Evolutionary conservation across 2,329 filamentous ascomycete species (phyloP).

Genomic region (Sclerotinia borealis): DNA sequence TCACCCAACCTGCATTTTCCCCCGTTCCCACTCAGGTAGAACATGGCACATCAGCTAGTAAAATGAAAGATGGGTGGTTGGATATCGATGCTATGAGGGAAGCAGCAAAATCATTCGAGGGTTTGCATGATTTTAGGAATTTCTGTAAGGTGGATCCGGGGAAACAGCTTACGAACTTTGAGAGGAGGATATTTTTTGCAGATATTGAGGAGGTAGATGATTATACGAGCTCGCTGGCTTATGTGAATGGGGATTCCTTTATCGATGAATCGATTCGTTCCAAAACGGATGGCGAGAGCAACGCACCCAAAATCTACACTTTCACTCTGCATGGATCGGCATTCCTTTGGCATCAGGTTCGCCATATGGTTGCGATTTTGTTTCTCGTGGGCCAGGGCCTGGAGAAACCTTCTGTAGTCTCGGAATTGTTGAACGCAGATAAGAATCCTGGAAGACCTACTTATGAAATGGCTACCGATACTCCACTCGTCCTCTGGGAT

Average conservation of each 20-base stretch:
- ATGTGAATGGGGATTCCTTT: conserved; percentile 35
- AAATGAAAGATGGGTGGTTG: conserved; percentile 64
- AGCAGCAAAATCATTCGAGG: conserved; percentile 74
- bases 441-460: conserved; percentile 70
- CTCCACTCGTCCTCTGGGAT: conserved; percentile 91
- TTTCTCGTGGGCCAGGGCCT: conserved; percentile 88
- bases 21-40: conserved; percentile 55
- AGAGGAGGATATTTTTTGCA: conserved; percentile 71
- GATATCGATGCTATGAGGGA: conserved; percentile 81
- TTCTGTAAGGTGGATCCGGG: conserved; percentile 89
- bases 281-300: not conserved
- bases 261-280: not conserved
- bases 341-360: conserved; percentile 97
- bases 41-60: conserved; percentile 28
- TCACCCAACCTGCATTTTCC: conserved; percentile 84
- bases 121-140: conserved; percentile 90
- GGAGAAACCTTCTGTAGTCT: conserved; percentile 67
- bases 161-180: conserved; percentile 84
- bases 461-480: conserved; percentile 87
- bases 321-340: conserved; percentile 86
- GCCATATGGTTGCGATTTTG: conserved; percentile 87
- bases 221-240: conserved; percentile 48
- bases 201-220: conserved; percentile 66
- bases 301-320: conserved; percentile 64
- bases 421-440: conserved; percentile 65